Conservation (phyloP, 768 basidiomycete species). For the Lentinus tigrinus region DNA sequence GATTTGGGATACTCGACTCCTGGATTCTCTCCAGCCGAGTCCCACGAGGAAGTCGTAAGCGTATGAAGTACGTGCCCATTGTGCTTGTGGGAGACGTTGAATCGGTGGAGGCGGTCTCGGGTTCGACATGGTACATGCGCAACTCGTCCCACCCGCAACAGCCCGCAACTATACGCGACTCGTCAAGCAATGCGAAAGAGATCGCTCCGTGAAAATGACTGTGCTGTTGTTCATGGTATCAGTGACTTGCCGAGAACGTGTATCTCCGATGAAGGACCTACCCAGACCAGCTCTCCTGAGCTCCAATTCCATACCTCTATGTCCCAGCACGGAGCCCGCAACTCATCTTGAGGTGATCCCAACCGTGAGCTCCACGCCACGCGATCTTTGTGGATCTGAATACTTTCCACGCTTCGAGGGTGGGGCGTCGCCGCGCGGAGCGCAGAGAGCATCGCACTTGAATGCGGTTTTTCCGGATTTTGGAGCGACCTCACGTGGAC, state of each 20-base stretch:
- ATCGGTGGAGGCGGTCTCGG: background rate
- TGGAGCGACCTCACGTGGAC: background rate
- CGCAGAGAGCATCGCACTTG: background rate
- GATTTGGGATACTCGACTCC: background rate
- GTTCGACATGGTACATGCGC: background rate
- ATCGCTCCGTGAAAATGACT: background rate
- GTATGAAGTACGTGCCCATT: background rate
- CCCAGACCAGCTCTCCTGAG: background rate
- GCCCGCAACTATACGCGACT: background rate
- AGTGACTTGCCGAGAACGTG: background rate
- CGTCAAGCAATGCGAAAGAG: background rate
- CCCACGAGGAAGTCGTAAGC: background rate
- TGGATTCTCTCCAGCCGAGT: background rate
- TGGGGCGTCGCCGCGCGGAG: background rate
- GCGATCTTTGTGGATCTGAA: background rate
- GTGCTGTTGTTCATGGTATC: background rate
- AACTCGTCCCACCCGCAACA: background rate
- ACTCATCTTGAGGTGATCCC: too few relatives aligned
- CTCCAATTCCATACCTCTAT: background rate
- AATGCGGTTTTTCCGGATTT: background rate
- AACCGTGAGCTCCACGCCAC: background rate
- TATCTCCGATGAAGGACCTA: background rate
- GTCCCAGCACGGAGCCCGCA: too few relatives aligned
- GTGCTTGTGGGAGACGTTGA: background rate
- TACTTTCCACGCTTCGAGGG: background rate